These are phyloP conservation scores for Oleoguttula mirabilis DNA, from an alignment of 495 filamentous ascomycete species.

Conservation along the genomic window DNA sequence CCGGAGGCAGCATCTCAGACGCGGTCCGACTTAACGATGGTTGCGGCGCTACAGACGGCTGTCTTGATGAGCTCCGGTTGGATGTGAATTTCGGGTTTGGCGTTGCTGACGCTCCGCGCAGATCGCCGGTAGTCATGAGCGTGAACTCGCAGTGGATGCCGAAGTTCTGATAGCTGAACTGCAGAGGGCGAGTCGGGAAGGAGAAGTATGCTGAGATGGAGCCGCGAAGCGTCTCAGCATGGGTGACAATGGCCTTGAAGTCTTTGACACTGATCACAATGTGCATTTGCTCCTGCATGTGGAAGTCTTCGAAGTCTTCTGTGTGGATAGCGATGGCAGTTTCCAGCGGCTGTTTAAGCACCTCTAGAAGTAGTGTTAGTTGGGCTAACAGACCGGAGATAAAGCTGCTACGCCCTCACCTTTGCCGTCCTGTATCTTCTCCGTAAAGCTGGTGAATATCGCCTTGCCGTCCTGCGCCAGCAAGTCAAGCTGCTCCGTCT, in stretches of 20 bases:
- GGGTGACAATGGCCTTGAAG: slow-evolving; percentile 77
- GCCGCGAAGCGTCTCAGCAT: slow-evolving; percentile 65
- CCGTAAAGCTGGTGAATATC: slow-evolving; percentile 89
- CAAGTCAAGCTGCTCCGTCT: slow-evolving; percentile 85
- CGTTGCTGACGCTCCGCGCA: slow-evolving; percentile 31
- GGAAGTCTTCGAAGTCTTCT: slow-evolving; percentile 73
- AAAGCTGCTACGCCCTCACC: no score
- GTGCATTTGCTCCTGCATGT: slow-evolving; percentile 67
- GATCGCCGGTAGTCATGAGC: slow-evolving; percentile 86
- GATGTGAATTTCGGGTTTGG: slow-evolving; percentile 14
- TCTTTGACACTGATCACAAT: slow-evolving; percentile 88
- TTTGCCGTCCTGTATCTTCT: slow-evolving; percentile 74
- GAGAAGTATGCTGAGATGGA: slow-evolving; percentile 69
- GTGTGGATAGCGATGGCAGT: slow-evolving; percentile 81
- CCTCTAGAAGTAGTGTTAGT: slow-evolving; percentile 37
- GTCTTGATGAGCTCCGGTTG: slow-evolving; percentile 17
- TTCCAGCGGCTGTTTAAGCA: slow-evolving; percentile 85
- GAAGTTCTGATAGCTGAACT: slow-evolving; percentile 60
- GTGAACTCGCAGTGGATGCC: slow-evolving; percentile 80
- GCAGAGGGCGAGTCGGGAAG: slow-evolving; percentile 66
- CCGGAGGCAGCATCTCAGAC: slow-evolving; percentile 28
- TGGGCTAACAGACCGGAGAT: slow-evolving; percentile 28
- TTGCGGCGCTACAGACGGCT: slow-evolving; percentile 17
- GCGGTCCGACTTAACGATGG: slow-evolving; percentile 4
- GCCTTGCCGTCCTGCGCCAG: slow-evolving; percentile 56